Percentiles rank a stretch among this genome's conserved stretches.
Evolutionary conservation across 371 early-diverging fungal species (phyloP).

Genomic region (Enterospora canceri): DNA sequence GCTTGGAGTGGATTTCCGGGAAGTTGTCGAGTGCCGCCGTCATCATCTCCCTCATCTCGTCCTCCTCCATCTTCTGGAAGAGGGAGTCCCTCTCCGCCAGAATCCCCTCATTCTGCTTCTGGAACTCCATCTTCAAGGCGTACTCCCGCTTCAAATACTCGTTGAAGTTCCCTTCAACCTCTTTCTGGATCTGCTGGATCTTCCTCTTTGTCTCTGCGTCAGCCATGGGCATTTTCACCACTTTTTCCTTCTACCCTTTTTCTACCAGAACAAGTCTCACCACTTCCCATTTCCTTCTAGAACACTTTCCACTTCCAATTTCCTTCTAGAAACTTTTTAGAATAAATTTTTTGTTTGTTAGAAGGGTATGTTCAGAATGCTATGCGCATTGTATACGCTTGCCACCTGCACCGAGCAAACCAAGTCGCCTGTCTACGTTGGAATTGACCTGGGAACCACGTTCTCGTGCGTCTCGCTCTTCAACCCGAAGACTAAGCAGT

Average conservation of each 20-base stretch:
- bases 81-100: slow-evolving; percentile 8
- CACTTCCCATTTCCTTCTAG: not conserved
- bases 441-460: slow-evolving; percentile 84
- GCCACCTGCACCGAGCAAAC: not conserved
- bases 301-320: not conserved
- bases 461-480: slow-evolving; percentile 93
- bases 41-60: not conserved
- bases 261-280: not conserved
- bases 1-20: not conserved
- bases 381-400: not conserved
- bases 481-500: slow-evolving; percentile 60
- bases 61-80: not conserved
- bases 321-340: not conserved
- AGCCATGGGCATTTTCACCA: not conserved
- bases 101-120: slow-evolving; percentile 21
- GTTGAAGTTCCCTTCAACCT: slow-evolving; percentile 26
- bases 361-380: not conserved
- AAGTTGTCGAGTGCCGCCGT: not conserved
- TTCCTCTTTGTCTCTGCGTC: not conserved
- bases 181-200: slow-evolving; percentile 34
- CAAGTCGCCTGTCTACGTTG: slow-evolving; percentile 19
- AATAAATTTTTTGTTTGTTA: not conserved
- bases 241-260: too few species aligned
- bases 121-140: slow-evolving; percentile 21
- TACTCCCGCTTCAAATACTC: slow-evolving; percentile 31